Evolutionary conservation across 139 green algal genomes (phyloP).

Genomic region (Pleodorina starrii): DNA sequence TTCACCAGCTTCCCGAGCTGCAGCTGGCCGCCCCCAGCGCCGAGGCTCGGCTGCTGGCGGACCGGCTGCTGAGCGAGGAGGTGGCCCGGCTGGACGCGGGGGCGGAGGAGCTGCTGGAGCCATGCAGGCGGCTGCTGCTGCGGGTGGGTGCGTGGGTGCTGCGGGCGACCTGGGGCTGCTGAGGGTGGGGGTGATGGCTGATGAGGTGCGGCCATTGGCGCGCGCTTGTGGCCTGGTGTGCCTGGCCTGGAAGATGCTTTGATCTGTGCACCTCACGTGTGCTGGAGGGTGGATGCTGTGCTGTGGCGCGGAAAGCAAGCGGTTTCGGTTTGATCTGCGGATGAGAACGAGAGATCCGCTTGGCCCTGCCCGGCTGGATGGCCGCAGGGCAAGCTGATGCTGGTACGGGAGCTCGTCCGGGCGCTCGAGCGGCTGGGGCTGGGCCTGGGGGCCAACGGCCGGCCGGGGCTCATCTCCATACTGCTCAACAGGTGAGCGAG

Average conservation of each 20-base stretch:
- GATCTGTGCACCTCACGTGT: too few species aligned
- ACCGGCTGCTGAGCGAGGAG: constrained; percentile 60
- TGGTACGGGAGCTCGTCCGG: constrained; percentile 64
- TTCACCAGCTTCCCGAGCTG: constrained; percentile 13
- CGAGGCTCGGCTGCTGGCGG: constrained; percentile 34
- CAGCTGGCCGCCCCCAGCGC: not conserved
- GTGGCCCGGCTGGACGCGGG: constrained; percentile 44
- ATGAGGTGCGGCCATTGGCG: too few species aligned
- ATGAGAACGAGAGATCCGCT: too few species aligned
- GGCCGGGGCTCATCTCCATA: constrained; percentile 61
- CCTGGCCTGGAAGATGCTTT: too few species aligned
- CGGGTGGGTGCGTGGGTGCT: not conserved
- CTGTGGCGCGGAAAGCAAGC: too few species aligned
- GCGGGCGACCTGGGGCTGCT: too few species aligned
- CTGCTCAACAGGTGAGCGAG: constrained; percentile 62
- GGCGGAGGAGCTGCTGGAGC: constrained; percentile 48
- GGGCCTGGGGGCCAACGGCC: constrained; percentile 29
- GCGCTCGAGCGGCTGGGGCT: constrained; percentile 64
- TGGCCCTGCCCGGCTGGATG: too few species aligned
- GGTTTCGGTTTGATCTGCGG: too few species aligned
- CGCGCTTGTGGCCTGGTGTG: too few species aligned
- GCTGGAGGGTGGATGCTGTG: too few species aligned
- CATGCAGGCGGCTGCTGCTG: constrained; percentile 45
- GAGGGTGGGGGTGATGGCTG: too few species aligned
- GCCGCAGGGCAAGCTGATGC: constrained; percentile 55